Base-by-base conservation (phyloP, 495 filamentous ascomycete genomes). In the Hyaloscypha finlandica region DNA sequence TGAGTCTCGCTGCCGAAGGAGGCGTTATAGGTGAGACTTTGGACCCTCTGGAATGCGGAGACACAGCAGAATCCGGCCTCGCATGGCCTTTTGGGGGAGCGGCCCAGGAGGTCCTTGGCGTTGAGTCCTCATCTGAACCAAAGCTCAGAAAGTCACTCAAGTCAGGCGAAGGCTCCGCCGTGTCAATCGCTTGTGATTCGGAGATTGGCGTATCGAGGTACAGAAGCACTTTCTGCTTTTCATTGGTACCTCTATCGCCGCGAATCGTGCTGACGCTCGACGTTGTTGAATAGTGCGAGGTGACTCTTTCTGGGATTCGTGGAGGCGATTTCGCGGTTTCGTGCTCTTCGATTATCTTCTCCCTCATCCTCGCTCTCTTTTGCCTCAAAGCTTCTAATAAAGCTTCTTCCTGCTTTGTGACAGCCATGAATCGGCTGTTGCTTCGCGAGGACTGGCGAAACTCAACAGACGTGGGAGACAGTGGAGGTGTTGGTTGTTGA, bases 371-470 rank as follows among this genome's bases (percentile, higher is more conserved):
- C 39, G 91, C 90, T 53, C 91, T 83, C 73, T 93, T 93, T 70
- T 86, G 77, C 39, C 93, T 84, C 84, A 97, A 88, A 16, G 91
- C 90, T 69, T 92, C 90, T 8, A 97, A 79, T 6, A 97, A 80
- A 73, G 90, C 86, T 73, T 93, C 89, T 74, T 97, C 93, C 76
- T 96, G 92, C 60, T 86, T 83, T 0, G 92, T 96, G 58, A 96
- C 92, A 0, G 90, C 89, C 85, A 97, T 95, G 48, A 95, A 80
- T 45, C 88, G 88, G 59, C 86, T 89, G 68, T 83, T 81, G 22
- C 32, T 20, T 48, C 60, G 60, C 22, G 62, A 31, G 33, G 45
- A 25, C 29, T 61, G 66, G 29, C 56, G 72, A 69, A 81, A 77
- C 55, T 83, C 81, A 5, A 81, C 72, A 61, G 78, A 81, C 6